These are phyloP conservation scores for Psidium guajava DNA, from an alignment of 345 rosid species.

Conservation along the genomic window DNA sequence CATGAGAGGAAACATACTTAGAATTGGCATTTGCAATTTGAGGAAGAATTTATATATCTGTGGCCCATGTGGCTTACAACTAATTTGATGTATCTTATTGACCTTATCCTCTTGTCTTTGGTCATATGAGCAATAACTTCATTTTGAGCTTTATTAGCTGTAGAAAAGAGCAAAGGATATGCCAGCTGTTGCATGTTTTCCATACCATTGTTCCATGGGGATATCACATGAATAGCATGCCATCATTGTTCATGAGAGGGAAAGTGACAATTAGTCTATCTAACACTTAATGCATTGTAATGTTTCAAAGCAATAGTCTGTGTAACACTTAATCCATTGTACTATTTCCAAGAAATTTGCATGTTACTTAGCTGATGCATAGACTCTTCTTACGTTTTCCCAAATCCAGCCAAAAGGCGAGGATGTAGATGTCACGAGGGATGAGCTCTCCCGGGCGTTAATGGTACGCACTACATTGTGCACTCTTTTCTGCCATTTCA, in stretches of 20 bases:
- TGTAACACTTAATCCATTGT: too few relatives aligned
- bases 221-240: neutral
- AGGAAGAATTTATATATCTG: neutral
- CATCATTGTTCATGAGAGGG: neutral
- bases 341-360: neutral
- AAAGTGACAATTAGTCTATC: neutral
- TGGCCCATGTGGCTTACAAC: neutral
- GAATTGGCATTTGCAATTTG: neutral
- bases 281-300: neutral
- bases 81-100: neutral
- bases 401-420: constrained; percentile 43
- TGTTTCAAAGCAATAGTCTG: too few relatives aligned
- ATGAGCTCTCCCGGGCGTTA: constrained; percentile 66
- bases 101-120: neutral
- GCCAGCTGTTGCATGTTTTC: neutral
- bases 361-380: neutral
- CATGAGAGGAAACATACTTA: neutral
- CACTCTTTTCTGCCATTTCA: neutral
- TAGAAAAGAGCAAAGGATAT: neutral
- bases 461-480: constrained; percentile 36
- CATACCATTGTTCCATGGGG: neutral
- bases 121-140: neutral
- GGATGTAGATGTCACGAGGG: constrained; percentile 47
- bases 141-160: neutral
- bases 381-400: constrained; percentile 2